These are phyloP conservation scores for Auriscalpium orientale DNA, from an alignment of 768 basidiomycete species.

Conservation along the genomic window DNA sequence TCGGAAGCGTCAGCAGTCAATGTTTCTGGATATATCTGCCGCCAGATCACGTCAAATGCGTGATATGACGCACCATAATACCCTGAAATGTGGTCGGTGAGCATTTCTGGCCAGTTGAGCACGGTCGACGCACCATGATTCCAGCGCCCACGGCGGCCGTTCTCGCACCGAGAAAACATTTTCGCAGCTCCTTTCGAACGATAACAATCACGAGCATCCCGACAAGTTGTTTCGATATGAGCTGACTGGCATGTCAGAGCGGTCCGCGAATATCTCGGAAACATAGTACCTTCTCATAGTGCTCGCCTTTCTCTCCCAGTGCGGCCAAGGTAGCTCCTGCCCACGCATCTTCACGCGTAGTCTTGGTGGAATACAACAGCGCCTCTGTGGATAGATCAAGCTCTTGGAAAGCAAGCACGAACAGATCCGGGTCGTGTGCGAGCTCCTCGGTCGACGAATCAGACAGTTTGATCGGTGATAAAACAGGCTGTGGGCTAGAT, in stretches of 20 bases:
- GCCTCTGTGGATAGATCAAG: conserved; percentile 75
- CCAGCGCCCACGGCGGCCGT: conserved; percentile 58
- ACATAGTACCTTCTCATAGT: conserved; percentile 56
- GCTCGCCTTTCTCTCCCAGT: conserved; percentile 55
- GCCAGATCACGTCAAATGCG: background rate
- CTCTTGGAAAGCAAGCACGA: conserved; percentile 78
- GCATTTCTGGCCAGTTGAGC: background rate
- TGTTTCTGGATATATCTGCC: too few relatives aligned
- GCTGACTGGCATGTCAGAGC: conserved; percentile 28
- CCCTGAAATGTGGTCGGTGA: background rate
- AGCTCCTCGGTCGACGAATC: background rate
- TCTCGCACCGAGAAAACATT: conserved; percentile 46
- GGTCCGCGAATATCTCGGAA: too few relatives aligned
- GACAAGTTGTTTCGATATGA: conserved; percentile 72
- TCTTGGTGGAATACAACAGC: conserved; percentile 59
- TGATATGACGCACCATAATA: background rate
- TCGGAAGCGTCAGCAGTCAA: background rate
- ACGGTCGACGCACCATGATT: conserved; percentile 48
- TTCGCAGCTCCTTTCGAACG: conserved; percentile 43
- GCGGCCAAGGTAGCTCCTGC: conserved; percentile 54
- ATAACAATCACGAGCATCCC: conserved; percentile 74
- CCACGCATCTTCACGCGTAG: conserved; percentile 68
- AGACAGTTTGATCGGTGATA: too few relatives aligned
- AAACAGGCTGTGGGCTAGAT: too few relatives aligned
- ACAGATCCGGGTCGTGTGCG: conserved; percentile 49